These are phyloP conservation scores for Fistulifera pelliculosa DNA, from an alignment of 108 stramenopile species.

Conservation along the genomic window DNA sequence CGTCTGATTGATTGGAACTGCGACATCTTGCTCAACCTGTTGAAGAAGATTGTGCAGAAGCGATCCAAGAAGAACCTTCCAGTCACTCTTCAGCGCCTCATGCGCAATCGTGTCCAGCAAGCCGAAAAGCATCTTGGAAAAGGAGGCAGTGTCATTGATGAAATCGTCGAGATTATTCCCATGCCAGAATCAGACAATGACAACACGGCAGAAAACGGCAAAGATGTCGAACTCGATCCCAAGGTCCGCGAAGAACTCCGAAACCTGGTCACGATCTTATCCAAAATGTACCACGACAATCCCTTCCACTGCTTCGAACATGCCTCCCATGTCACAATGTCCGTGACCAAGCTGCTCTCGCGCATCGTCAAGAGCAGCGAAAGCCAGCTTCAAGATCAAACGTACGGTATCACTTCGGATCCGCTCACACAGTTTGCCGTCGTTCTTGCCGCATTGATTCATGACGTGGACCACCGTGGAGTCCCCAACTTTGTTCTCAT, in stretches of 20 bases:
- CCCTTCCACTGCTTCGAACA: conserved; percentile 42
- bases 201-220: not conserved
- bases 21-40: conserved; percentile 12
- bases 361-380: conserved; percentile 2
- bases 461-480: conserved; percentile 37
- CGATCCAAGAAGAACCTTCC: not conserved
- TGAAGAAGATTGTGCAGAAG: conserved; percentile 9
- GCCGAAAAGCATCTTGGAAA: not conserved
- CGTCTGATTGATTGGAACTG: conserved; percentile 25
- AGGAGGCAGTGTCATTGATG: conserved; percentile 11
- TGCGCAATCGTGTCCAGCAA: too few species aligned
- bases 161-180: conserved; percentile 8
- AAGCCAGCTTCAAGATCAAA: conserved; percentile 1
- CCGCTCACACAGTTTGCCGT: conserved; percentile 10
- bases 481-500: conserved; percentile 37
- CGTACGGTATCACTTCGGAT: conserved; percentile 9
- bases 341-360: conserved; percentile 31
- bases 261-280: conserved; percentile 1
- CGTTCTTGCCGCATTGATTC: conserved; percentile 9
- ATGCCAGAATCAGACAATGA: not conserved
- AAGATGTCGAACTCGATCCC: not conserved
- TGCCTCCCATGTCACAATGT: conserved; percentile 45
- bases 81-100: too few species aligned
- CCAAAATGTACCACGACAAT: conserved; percentile 27
- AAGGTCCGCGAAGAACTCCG: not conserved